Evolutionary conservation across 495 filamentous ascomycete genomes (phyloP).

Genomic region (Echria macrotheca): DNA sequence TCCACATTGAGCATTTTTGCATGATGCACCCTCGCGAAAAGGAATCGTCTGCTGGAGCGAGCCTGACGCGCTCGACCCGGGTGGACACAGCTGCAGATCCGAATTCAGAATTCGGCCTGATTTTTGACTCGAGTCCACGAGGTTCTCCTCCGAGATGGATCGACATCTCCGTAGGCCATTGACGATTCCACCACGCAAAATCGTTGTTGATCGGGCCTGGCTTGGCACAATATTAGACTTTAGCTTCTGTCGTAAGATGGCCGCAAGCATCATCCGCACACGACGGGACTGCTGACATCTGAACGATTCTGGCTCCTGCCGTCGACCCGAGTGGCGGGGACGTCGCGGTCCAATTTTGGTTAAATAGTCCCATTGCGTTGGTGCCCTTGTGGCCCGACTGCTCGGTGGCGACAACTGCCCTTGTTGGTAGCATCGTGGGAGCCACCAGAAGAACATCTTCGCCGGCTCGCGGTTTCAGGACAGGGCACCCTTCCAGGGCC

Average conservation of each 20-base stretch:
- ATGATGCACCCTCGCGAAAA: neutral
- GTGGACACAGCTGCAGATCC: neutral
- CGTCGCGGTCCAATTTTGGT: too few species aligned
- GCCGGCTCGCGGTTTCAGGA: neutral
- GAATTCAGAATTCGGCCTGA: neutral
- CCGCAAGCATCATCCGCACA: too few species aligned
- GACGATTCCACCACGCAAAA: too few species aligned
- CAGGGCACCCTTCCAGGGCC: neutral
- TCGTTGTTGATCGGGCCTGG: neutral
- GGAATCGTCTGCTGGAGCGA: neutral
- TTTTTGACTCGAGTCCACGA: neutral
- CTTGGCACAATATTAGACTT: too few species aligned
- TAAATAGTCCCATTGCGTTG: conserved; percentile 10
- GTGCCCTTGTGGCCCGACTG: conserved; percentile 3
- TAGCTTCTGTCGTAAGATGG: too few species aligned
- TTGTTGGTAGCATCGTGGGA: neutral
- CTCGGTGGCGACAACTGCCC: conserved; percentile 9
- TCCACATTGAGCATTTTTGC: neutral
- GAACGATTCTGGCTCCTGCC: too few species aligned
- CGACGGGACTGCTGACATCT: too few species aligned
- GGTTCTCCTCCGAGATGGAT: neutral
- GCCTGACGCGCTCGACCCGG: too few species aligned
- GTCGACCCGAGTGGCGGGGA: too few species aligned
- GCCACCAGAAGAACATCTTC: neutral
- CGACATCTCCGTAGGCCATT: neutral